Base-by-base conservation (phyloP, 805 yeast species). In the Spathaspora gorwiae region DNA sequence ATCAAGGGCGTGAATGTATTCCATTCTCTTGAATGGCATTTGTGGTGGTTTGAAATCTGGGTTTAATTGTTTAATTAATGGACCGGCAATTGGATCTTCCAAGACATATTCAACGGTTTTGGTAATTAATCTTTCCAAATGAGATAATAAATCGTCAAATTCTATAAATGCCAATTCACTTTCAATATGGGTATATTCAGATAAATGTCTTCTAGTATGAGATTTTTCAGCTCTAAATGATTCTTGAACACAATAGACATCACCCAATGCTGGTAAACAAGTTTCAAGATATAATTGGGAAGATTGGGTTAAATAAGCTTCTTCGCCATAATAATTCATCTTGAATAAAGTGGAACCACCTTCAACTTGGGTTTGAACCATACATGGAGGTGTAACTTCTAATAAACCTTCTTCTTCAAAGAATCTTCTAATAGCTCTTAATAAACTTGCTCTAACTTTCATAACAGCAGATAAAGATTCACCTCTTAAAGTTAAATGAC, bases 361-460 rank as follows among this genome's bases (percentile, higher is more conserved):
- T 73, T 94, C 99, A 48, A 94, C 99, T 75, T 94, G 98, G 35
- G 97, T 90, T 73, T 94, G 99, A 46, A 94, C 99, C 98, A 94
- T 94, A 72, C 98, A 90, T 61, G 99, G 99, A 39, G 99, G 97
- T 35, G 98, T 94, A 48, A 95, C 97, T 76, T 94, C 99, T 30
- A 81, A 71, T 43, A 90, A 61, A 31, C 80, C 78, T 70, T 84
- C 88, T 60, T 88, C 94, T 24, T 64, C 73, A 63, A 78, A 92
- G 47, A 85, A 85, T 54, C 81, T 76, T 72, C 99, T 83, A 55
- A 94, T 68, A 35, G 94, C 70, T 43, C 73, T 72, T 57, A 94
- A 70, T 45, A 90, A 76, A 34, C 81, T 72, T 35, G 97, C 94
- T 68, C 99, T 84, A 32, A 94, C 98, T 65, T 87, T 88, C 94